Percentiles rank a stretch among this genome's conserved stretches.
phyloP scores from a whole-genome alignment of 2,329 filamentous ascomycete genomes.

The Ceratocystiopsis minuta region DNA sequence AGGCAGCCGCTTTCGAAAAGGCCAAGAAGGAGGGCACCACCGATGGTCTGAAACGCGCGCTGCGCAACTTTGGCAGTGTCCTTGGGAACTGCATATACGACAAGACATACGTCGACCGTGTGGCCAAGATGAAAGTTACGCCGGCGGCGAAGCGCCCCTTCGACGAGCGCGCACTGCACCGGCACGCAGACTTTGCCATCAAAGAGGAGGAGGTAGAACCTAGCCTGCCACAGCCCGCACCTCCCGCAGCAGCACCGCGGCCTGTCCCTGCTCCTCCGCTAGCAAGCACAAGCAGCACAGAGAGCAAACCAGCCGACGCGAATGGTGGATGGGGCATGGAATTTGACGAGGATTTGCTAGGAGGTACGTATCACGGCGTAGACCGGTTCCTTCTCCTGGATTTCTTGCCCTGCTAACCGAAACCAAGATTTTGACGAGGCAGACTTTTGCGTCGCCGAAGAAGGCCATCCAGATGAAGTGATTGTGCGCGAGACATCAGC shows the following conservation, averaged over 20 bases:
- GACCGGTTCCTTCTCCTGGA: too few relatives aligned
- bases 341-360: slow-evolving; percentile 26
- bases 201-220: slow-evolving; percentile 27
- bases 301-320: too few relatives aligned
- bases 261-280: neutral
- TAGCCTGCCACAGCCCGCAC: slow-evolving; percentile 6
- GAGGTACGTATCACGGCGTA: slow-evolving; percentile 20
- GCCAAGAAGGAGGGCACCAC: slow-evolving; percentile 97
- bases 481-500: slow-evolving; percentile 27
- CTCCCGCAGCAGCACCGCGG: neutral
- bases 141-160: slow-evolving; percentile 44
- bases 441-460: slow-evolving; percentile 52
- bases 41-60: slow-evolving; percentile 73
- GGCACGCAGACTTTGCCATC: slow-evolving; percentile 60
- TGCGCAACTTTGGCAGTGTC: slow-evolving; percentile 88
- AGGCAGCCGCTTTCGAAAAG: slow-evolving; percentile 92
- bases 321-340: too few relatives aligned
- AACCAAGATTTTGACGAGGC: slow-evolving; percentile 53
- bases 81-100: slow-evolving; percentile 98
- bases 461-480: slow-evolving; percentile 64
- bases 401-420: too few relatives aligned
- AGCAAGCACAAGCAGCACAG: neutral
- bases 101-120: slow-evolving; percentile 76
- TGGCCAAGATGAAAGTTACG: slow-evolving; percentile 72
- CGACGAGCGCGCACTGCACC: slow-evolving; percentile 61